Evolutionary conservation across 108 stramenopile species (phyloP).

Genomic region (Cyclostephanos invisitatus): DNA sequence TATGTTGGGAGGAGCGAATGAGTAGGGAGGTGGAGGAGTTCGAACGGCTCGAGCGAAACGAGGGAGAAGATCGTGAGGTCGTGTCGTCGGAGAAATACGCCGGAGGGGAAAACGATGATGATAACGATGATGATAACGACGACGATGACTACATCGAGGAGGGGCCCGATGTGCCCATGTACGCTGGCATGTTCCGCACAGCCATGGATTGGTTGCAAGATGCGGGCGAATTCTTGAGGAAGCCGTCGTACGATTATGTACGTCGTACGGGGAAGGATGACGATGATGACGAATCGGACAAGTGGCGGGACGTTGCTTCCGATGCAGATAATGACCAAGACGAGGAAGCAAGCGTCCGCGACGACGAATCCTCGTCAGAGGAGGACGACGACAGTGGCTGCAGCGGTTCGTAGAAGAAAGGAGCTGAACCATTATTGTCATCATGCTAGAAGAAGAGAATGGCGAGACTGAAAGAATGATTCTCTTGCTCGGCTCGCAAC

Average conservation of each 20-base stretch:
- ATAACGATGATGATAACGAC: conserved; percentile 16
- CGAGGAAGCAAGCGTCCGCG: no score
- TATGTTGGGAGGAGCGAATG: conserved; percentile 62
- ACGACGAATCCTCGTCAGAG: no score
- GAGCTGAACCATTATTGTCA: no score
- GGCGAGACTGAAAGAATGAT: no score
- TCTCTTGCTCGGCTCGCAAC: no score
- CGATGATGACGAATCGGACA: no score
- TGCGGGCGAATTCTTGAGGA: conserved; percentile 50
- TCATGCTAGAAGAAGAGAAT: no score
- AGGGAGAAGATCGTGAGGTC: conserved; percentile 3
- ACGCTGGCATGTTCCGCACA: conserved; percentile 88
- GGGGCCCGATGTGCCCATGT: conserved; percentile 82
- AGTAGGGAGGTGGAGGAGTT: conserved; percentile 38
- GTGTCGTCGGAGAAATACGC: not conserved
- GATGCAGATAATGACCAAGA: no score
- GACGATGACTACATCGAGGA: conserved; percentile 52
- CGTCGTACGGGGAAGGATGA: no score
- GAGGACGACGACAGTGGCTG: no score
- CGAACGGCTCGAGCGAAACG: conserved; percentile 33
- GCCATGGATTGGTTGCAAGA: conserved; percentile 90
- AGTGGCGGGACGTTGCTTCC: no score
- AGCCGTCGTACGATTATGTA: conserved; percentile 32
- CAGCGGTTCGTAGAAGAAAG: no score
- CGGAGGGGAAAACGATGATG: not conserved